Evolutionary conservation across 768 basidiomycete species (phyloP).

Genomic region (Boletellus emodensis): DNA sequence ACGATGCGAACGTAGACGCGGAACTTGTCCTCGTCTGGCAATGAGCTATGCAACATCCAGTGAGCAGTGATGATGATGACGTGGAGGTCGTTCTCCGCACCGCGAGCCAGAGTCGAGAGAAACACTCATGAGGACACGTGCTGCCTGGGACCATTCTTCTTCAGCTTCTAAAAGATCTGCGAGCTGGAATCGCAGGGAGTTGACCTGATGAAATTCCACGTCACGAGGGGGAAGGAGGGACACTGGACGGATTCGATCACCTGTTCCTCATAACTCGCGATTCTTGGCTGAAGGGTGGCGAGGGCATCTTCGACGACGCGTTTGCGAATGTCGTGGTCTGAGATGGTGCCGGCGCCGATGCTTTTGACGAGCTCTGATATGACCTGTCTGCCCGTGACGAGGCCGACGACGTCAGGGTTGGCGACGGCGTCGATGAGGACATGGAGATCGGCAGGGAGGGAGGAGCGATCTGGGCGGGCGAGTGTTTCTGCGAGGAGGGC

Average conservation of each 20-base stretch:
- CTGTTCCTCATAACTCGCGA: slow-evolving; percentile 95
- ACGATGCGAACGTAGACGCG: slow-evolving; percentile 92
- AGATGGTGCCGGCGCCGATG: slow-evolving; percentile 53
- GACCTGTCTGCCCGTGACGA: slow-evolving; percentile 86
- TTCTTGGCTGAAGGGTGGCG: slow-evolving; percentile 63
- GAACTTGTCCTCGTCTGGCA: slow-evolving; percentile 82
- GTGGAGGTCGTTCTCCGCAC: slow-evolving; percentile 37
- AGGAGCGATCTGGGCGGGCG: slow-evolving; percentile 43
- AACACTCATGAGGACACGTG: slow-evolving; percentile 87
- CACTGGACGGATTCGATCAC: slow-evolving; percentile 26
- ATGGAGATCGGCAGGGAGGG: slow-evolving; percentile 56
- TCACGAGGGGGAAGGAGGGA: slow-evolving; percentile 3
- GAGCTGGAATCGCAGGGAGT: slow-evolving; percentile 80
- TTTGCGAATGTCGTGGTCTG: slow-evolving; percentile 57
- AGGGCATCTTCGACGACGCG: slow-evolving; percentile 75
- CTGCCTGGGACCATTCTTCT: slow-evolving; percentile 93
- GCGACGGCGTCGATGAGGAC: slow-evolving; percentile 75
- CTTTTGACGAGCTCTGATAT: slow-evolving; percentile 78
- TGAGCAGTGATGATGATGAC: slow-evolving; percentile 3
- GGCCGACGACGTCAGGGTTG: slow-evolving; percentile 74
- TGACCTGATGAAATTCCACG: slow-evolving; percentile 50
- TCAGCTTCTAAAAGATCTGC: slow-evolving; percentile 85
- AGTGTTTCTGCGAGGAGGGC: slow-evolving; percentile 65
- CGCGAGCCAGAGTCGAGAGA: slow-evolving; percentile 87
- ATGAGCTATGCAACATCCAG: slow-evolving; percentile 38